These are phyloP conservation scores for Phycomyces nitens DNA, from an alignment of 192 early-diverging fungal species.

Conservation along the genomic window DNA sequence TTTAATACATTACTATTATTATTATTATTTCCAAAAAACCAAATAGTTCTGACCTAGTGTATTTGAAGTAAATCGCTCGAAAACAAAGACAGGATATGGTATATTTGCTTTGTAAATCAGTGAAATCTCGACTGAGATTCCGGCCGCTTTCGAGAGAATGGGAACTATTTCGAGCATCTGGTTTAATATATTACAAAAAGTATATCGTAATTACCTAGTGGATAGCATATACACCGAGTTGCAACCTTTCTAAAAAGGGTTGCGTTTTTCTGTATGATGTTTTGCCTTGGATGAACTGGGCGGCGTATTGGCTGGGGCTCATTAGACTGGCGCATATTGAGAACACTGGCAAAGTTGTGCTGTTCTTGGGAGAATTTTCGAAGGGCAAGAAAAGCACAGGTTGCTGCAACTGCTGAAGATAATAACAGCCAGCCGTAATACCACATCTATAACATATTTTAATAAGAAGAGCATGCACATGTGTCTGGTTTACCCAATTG, in stretches of 20 bases:
- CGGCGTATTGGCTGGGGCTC: neutral
- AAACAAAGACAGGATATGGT: conserved; percentile 9
- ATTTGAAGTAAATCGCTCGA: conserved; percentile 10
- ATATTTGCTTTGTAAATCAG: neutral
- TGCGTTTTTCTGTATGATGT: neutral
- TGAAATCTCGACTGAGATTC: conserved; percentile 5
- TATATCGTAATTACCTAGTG: conserved; percentile 8
- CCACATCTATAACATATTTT: conserved; percentile 13
- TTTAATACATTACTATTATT: too few relatives aligned
- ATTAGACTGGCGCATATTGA: conserved; percentile 1
- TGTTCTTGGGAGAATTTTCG: neutral
- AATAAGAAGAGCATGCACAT: too few relatives aligned
- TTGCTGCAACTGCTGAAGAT: conserved; percentile 5
- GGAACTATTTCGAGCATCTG: conserved; percentile 5
- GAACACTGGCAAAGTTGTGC: conserved; percentile 1
- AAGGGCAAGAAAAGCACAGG: neutral
- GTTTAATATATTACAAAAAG: neutral
- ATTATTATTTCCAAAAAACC: too few relatives aligned
- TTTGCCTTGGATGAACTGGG: neutral
- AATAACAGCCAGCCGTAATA: conserved; percentile 12
- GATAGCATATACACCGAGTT: conserved; percentile 13
- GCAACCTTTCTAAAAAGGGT: conserved; percentile 7
- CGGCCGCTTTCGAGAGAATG: conserved; percentile 10
- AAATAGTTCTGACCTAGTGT: conserved; percentile 1
- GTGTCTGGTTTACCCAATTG: conserved; percentile 7